Evolutionary conservation across 2,329 filamentous ascomycete species (phyloP), one percentile per base, ranked within the genome.

Genomic region (Trichoderma polysporum): DNA sequence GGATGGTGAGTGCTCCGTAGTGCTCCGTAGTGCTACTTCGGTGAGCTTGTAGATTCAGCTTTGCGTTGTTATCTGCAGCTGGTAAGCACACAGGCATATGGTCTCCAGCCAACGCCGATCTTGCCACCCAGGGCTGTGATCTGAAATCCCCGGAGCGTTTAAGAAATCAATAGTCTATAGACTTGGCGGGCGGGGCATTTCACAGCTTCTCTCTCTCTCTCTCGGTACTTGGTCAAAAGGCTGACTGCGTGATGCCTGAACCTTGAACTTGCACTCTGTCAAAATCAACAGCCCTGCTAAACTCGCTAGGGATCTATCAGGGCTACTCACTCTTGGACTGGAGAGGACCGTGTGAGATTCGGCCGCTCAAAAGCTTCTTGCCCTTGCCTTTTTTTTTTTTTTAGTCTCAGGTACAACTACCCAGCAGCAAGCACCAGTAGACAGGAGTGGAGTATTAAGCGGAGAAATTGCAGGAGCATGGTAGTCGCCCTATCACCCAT

Each of bases 401-500:
- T 35, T 10, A 22, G 15, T 41, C 33, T 19, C 19, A 56, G 57
- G 29, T 33, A 49, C 4, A 27, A 50, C 10, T 19, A 29, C 22
- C 17, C 29, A 52, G 33, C 19, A 12, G 47, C 19, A 15, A 35
- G 22, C 15, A 13, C 45, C 13, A 39, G 29, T n/a, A n/a, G 0
- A 54, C 27, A 17, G 37, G 37, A 33, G 62, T 66, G 62, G 62
- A 52, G 62, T 29, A 45, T 33, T 19, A 53, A 39, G 63, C 63
- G 47, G 63, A 66, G 54, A 66, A 60, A 66, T 66, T 59, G 63
- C 63, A 59, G 56, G 63, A 66, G 63, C 54, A 50, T 66, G 63
- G 35, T 6, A 53, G 29, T 66, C 56, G 54, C 54, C 61, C 54
- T 58, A 66, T 66, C 63, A 59, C 54, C 47, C 56, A 66, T 60